These are phyloP conservation scores for Cercospora nicotianae DNA, from an alignment of 2,329 filamentous ascomycete species.

Conservation along the genomic window DNA sequence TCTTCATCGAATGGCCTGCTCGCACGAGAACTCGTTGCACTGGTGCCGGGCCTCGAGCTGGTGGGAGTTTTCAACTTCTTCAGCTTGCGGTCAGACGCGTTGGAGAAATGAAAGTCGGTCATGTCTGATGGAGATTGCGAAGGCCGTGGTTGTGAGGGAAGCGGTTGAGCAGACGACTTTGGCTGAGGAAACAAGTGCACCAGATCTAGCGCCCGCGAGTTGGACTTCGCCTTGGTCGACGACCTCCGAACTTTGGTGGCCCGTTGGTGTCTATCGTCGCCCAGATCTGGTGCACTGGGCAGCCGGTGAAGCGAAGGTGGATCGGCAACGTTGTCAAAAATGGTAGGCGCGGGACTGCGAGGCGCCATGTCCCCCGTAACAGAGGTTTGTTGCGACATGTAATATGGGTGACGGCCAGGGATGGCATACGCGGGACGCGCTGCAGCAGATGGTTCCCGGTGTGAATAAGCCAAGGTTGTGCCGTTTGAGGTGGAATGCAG, in stretches of 20 bases:
- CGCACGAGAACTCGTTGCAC: constrained; percentile 13
- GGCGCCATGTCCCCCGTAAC: constrained; percentile 47
- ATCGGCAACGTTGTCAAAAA: constrained; percentile 26
- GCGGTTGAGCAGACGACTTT: constrained; percentile 27
- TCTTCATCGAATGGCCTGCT: constrained; percentile 38
- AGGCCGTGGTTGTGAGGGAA: constrained; percentile 43
- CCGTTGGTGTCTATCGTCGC: constrained; percentile 4
- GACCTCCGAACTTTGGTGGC: constrained; percentile 22
- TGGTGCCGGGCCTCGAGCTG: constrained; percentile 12
- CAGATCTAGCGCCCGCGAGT: constrained; percentile 40
- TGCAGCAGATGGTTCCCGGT: constrained; percentile 39
- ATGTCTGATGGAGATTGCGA: constrained; percentile 44
- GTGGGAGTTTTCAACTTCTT: constrained; percentile 10
- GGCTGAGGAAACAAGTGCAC: constrained; percentile 44
- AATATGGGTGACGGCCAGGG: constrained; percentile 42
- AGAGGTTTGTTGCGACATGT: constrained; percentile 49
- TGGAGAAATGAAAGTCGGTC: constrained; percentile 32
- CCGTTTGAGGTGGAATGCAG: constrained; percentile 12
- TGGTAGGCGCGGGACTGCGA: constrained; percentile 39
- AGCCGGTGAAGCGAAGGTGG: constrained; percentile 20
- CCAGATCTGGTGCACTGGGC: constrained; percentile 11
- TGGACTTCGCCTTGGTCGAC: constrained; percentile 10
- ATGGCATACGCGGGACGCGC: constrained; percentile 49
- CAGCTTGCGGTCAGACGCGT: constrained; percentile 8
- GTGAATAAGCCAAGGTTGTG: constrained; percentile 20